These are phyloP conservation scores for Curvularia sp. DNA, from an alignment of 2,329 filamentous ascomycete genomes.

Conservation along the genomic window DNA sequence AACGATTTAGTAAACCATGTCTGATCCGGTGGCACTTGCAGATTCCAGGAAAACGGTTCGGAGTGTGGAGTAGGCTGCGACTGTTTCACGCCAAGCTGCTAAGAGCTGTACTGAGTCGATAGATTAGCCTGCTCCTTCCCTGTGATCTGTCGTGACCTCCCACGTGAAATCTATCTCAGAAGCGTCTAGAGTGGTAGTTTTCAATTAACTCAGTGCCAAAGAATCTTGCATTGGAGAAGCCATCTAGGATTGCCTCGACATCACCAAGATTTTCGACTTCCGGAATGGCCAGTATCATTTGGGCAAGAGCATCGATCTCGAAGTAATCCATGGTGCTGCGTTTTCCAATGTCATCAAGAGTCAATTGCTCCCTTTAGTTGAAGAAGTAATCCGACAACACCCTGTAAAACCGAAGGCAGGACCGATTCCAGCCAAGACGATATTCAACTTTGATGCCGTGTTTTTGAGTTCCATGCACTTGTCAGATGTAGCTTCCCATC, in stretches of 20 bases:
- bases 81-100: neutral
- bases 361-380: neutral
- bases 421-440: neutral
- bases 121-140: neutral
- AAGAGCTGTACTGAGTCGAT: neutral
- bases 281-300: neutral
- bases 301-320: neutral
- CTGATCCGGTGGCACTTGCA: neutral
- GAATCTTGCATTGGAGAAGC: conserved; percentile 2
- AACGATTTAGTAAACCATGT: neutral
- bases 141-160: neutral
- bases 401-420: neutral
- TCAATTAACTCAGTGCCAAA: neutral
- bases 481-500: conserved; percentile 1
- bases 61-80: neutral
- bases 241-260: neutral
- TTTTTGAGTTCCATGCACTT: neutral
- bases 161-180: neutral
- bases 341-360: neutral
- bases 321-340: neutral
- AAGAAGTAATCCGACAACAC: neutral
- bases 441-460: neutral
- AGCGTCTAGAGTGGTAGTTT: neutral
- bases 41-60: neutral
- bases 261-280: neutral